Percentiles rank a stretch among this genome's conserved stretches.
Evolutionary conservation across 441 rosid species (phyloP).

Genomic region (Monsonia emarginata): DNA sequence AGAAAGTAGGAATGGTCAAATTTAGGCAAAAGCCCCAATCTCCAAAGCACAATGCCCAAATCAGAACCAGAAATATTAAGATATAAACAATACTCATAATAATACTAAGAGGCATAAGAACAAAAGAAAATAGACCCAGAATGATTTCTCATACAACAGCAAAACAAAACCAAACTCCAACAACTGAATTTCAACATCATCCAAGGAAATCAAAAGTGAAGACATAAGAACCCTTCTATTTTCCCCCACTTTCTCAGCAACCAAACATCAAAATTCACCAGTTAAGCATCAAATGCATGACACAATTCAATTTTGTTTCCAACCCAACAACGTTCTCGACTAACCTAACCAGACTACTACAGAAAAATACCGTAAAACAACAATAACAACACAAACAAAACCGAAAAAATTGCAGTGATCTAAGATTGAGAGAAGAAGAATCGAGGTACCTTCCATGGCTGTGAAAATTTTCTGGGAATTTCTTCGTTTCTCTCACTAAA

Average conservation of each 20-base stretch:
- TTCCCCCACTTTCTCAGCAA: not conserved
- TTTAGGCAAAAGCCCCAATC: not conserved
- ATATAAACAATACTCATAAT: not conserved
- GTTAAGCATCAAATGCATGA: not conserved
- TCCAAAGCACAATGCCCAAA: not conserved
- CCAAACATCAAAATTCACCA: not conserved
- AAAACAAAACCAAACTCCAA: not conserved
- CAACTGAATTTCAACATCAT: not conserved
- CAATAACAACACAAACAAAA: not conserved
- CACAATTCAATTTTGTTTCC: not conserved
- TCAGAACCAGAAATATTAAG: not conserved
- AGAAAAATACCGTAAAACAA: not conserved
- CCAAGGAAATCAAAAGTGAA: not conserved
- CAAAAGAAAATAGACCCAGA: too few relatives aligned
- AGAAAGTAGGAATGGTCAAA: not conserved
- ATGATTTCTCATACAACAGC: not conserved
- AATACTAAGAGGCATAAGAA: not conserved
- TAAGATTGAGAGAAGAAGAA: not conserved
- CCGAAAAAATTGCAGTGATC: not conserved
- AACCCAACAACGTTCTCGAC: not conserved
- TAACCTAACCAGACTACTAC: not conserved
- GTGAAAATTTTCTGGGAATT: not conserved
- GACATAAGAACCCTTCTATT: not conserved
- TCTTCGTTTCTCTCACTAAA: not conserved
- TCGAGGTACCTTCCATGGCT: conserved; percentile 7